Conservation (phyloP, 768 basidiomycete species). For the Daedaleopsis sinensis region DNA sequence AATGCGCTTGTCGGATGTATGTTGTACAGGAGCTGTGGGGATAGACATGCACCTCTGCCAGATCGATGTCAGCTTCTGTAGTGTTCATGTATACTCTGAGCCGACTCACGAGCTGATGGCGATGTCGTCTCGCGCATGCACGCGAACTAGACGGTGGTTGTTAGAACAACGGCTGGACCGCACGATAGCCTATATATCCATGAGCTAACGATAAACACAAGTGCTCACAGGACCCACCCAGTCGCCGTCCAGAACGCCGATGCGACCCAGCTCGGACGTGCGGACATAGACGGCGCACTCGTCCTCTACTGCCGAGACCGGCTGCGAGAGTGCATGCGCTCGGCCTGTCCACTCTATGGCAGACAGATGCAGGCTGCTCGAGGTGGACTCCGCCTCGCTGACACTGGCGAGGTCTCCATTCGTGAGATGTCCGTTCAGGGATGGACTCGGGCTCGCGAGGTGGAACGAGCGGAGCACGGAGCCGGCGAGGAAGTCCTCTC, state of each 20-base stretch:
- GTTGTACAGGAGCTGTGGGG: conserved; percentile 25
- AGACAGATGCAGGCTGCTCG: conserved; percentile 11
- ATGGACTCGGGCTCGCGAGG: neutral
- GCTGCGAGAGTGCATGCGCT: conserved; percentile 36
- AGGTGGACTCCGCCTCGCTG: conserved; percentile 21
- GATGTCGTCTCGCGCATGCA: conserved; percentile 51
- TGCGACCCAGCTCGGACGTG: conserved; percentile 61
- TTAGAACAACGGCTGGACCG: conserved; percentile 38
- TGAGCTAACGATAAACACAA: conserved; percentile 3
- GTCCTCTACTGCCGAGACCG: conserved; percentile 42
- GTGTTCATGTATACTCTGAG: neutral
- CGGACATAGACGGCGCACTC: conserved; percentile 63
- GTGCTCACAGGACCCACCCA: conserved; percentile 59
- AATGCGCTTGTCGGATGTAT: conserved; percentile 1
- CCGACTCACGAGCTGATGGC: conserved; percentile 11
- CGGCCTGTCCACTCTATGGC: conserved; percentile 19
- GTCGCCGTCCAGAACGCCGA: conserved; percentile 73
- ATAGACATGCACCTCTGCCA: conserved; percentile 16
- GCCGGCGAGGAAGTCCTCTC: conserved; percentile 68
- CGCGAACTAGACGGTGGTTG: conserved; percentile 55
- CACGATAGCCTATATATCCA: conserved; percentile 51
- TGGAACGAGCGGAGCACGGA: conserved; percentile 38
- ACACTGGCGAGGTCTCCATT: conserved; percentile 22
- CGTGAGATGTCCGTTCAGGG: neutral
- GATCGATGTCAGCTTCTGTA: neutral